These are phyloP conservation scores for Colletotrichum horii DNA, from an alignment of 2,329 filamentous ascomycete species.

Conservation along the genomic window DNA sequence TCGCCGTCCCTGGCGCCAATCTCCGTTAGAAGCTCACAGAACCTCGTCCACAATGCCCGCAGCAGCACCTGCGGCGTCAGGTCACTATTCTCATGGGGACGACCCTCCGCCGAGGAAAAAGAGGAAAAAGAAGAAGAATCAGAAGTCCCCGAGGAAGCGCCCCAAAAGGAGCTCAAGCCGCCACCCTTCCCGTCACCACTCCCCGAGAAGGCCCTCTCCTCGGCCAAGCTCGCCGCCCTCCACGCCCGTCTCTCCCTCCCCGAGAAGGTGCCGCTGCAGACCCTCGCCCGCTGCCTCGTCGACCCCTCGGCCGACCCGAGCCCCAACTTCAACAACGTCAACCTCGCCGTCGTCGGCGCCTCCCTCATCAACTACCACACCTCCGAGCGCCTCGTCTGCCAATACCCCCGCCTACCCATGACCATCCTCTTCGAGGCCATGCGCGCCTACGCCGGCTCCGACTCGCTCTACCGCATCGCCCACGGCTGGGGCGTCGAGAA, in stretches of 20 bases:
- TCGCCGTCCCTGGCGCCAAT: conserved; percentile 18
- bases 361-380: conserved; percentile 89
- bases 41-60: not conserved
- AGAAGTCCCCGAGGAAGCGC: conserved; percentile 30
- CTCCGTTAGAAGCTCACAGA: conserved; percentile 18
- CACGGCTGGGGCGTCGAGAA: conserved; percentile 90
- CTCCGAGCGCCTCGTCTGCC: conserved; percentile 85
- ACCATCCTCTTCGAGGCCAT: conserved; percentile 85
- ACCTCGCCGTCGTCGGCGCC: conserved; percentile 80
- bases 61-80: not conserved
- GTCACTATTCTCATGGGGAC: not conserved
- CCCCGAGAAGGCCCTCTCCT: conserved; percentile 68
- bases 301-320: conserved; percentile 84
- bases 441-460: conserved; percentile 80
- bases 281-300: conserved; percentile 84
- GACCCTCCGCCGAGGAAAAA: not conserved
- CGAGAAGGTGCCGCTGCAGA: conserved; percentile 81
- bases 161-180: conserved; percentile 36
- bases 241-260: conserved; percentile 88
- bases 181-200: conserved; percentile 70
- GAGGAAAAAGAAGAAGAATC: not conserved
- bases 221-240: conserved; percentile 89
- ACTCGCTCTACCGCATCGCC: conserved; percentile 75
- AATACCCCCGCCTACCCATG: conserved; percentile 90
- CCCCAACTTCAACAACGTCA: conserved; percentile 85